Base-by-base conservation (phyloP, 208 protist species). In the Trypanosoma theileri region DNA sequence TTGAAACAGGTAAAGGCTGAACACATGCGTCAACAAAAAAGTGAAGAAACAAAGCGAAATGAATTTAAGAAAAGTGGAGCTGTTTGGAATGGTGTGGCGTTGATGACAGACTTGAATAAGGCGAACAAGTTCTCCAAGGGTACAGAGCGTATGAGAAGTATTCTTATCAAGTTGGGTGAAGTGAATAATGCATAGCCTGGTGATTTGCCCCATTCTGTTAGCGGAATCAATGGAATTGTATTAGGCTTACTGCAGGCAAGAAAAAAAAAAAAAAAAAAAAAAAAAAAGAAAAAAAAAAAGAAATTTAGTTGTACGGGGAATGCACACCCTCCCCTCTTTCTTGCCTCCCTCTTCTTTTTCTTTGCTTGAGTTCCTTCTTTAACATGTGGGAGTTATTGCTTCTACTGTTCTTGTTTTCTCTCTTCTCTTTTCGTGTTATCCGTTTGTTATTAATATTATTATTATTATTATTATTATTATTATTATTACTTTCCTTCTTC, bases 131-230 rank as follows among this genome's bases (percentile, higher is more conserved):
- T 88, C 69, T 93, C 85, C 22, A 95, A 91, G 66, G 80, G 73
- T 50, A 95, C 89, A 10, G 89, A 95, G 65, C 81, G 80, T 52
- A 95, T 95, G 89, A 81, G 89, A 40, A 72, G 63, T 22, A 80
- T 94, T 55, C 66, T 94, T 6, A 74, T 64, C 24, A 79, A 71
- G 9, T 72, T 93, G 46, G 77, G 71, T 59, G 63, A 59, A 7
- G 28, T 59, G 21, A 69, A 66, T 22, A 73, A 52, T 21, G 42
- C 28, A 26, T 67, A 59, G 50, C 3, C 17, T 9, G 16, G 57
- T 26, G 1, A 8, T 35, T 35, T 35, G 28, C 28, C 28, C 6
- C 28, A 35, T 35, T 35, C 28, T 35, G 28, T 35, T 35, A 35
- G 28, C 28, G 28, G 1, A 35, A 35, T 35, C 28, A 35, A 35